Evolutionary conservation across 2,329 filamentous ascomycete species (phyloP).

Genomic region (Cordyceps militaris): DNA sequence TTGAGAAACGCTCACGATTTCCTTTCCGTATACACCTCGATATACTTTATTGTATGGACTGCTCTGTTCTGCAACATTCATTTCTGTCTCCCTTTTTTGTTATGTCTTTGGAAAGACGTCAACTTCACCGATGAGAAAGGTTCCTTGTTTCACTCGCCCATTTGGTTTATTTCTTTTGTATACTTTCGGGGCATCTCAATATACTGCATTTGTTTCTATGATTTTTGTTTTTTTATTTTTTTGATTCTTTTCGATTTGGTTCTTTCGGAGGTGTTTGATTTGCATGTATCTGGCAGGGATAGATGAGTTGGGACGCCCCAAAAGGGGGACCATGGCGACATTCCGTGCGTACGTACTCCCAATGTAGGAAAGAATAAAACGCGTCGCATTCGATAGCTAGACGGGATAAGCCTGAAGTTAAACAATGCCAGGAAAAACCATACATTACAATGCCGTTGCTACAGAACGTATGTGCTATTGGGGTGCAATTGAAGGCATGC

Average conservation of each 20-base stretch:
- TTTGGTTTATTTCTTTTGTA: not conserved
- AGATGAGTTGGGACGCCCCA: not conserved
- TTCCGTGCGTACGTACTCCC: not conserved
- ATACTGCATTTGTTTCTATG: not conserved
- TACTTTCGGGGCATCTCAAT: not conserved
- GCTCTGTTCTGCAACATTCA: not conserved
- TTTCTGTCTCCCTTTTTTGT: not conserved
- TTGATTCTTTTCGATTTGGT: not conserved
- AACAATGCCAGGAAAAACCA: not conserved
- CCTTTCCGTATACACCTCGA: not conserved
- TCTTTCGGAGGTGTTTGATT: not conserved
- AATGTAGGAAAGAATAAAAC: not conserved
- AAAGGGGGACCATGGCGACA: not conserved
- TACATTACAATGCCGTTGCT: not conserved
- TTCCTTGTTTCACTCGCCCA: not conserved
- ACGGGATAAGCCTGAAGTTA: not conserved
- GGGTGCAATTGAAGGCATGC: not conserved
- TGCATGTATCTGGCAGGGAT: not conserved
- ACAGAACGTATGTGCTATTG: not conserved
- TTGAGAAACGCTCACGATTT: not conserved
- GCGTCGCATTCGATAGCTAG: not conserved
- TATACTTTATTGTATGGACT: not conserved
- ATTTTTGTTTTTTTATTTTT: not conserved
- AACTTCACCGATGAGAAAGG: too few species aligned
- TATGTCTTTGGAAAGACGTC: not conserved